These are phyloP conservation scores for Boechera stricta DNA, from an alignment of 345 rosid species.

Conservation along the genomic window DNA sequence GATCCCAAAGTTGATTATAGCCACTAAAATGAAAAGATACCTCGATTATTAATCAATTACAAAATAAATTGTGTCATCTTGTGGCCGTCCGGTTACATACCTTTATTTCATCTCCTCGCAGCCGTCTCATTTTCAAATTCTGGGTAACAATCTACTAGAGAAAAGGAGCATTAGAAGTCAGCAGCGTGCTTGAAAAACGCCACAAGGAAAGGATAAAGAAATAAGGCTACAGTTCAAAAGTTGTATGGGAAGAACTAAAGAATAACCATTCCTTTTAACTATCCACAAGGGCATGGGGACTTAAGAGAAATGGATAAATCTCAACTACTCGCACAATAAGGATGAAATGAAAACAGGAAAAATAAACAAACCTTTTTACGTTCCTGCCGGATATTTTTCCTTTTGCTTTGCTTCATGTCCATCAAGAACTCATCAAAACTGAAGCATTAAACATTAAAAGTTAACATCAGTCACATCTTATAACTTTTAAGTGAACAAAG, in stretches of 20 bases:
- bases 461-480: constrained; percentile 17
- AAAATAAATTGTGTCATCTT: neutral
- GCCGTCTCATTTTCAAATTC: constrained; percentile 86
- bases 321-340: constrained; percentile 7
- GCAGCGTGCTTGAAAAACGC: constrained; percentile 8
- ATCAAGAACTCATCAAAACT: constrained; percentile 97
- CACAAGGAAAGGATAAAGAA: neutral
- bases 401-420: constrained; percentile 93
- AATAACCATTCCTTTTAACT: constrained; percentile 1
- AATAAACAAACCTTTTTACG: constrained; percentile 76
- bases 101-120: constrained; percentile 89
- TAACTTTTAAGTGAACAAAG: neutral
- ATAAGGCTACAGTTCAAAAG: neutral
- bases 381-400: constrained; percentile 91
- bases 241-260: neutral
- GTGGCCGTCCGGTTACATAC: constrained; percentile 44
- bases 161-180: constrained; percentile 43
- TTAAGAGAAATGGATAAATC: constrained; percentile 5
- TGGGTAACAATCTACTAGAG: constrained; percentile 73
- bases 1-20: neutral
- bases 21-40: neutral
- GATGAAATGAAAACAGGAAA: constrained; percentile 12
- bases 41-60: neutral
- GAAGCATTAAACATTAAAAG: constrained; percentile 34
- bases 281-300: neutral